These are phyloP conservation scores for Trichosanthes cucumerina DNA, from an alignment of 306 rosid species.

Conservation along the genomic window DNA sequence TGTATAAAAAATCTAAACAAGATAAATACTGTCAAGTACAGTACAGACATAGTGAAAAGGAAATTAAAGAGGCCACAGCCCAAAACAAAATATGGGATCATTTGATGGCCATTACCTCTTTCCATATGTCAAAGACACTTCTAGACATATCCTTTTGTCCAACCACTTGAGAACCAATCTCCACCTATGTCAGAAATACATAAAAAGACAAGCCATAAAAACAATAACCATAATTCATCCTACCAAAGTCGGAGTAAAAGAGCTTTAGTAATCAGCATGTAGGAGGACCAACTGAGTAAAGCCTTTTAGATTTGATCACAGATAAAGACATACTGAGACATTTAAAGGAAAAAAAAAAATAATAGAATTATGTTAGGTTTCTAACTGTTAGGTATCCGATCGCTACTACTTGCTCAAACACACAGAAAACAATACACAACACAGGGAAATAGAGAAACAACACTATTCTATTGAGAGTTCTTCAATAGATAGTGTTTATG, in stretches of 20 bases:
- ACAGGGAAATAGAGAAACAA: no score
- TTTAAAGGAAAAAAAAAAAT: not conserved
- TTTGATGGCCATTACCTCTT: conserved; percentile 40
- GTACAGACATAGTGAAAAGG: not conserved
- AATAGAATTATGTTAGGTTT: no score
- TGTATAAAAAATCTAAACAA: conserved; percentile 60
- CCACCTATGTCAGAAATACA: conserved; percentile 47
- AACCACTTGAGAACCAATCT: conserved; percentile 76
- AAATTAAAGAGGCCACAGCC: conserved; percentile 1
- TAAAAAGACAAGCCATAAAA: not conserved
- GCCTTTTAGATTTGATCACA: not conserved
- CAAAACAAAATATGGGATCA: conserved; percentile 12
- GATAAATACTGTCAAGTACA: conserved; percentile 1
- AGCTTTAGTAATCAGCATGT: not conserved
- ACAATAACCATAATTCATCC: not conserved
- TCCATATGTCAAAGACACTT: conserved; percentile 76
- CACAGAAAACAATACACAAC: no score
- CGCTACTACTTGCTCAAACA: no score
- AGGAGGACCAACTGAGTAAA: not conserved
- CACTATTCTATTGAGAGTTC: no score
- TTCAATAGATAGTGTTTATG: no score
- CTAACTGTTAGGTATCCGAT: no score
- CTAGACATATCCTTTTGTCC: conserved; percentile 74
- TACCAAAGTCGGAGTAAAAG: not conserved
- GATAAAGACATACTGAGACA: not conserved